Evolutionary conservation across 2,329 filamentous ascomycete genomes (phyloP).

Genomic region (Apiospora phragmitis): DNA sequence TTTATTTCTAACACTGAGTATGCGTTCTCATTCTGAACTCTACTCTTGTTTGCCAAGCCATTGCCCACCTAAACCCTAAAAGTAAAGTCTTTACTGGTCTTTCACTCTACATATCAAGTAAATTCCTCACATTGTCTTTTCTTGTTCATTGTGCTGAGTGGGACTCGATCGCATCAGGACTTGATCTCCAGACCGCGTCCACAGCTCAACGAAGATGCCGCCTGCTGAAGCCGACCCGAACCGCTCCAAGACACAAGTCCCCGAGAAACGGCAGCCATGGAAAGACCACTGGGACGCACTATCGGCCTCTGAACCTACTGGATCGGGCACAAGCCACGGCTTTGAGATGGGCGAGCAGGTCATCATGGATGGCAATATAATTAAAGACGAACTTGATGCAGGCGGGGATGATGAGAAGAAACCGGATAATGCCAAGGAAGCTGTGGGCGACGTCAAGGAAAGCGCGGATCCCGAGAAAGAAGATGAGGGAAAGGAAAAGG

Average conservation of each 20-base stretch:
- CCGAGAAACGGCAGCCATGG: background rate
- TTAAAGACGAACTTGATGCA: no score
- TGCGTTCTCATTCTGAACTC: no score
- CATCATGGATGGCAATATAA: background rate
- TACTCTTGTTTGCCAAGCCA: no score
- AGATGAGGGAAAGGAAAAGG: background rate
- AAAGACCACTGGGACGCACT: background rate
- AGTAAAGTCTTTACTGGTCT: no score
- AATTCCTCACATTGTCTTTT: background rate
- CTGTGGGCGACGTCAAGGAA: background rate
- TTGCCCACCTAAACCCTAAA: no score
- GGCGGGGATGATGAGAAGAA: background rate
- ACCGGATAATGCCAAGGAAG: background rate
- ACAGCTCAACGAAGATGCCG: background rate
- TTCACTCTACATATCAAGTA: background rate
- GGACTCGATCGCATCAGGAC: no score
- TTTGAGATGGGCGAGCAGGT: background rate
- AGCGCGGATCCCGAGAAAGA: background rate
- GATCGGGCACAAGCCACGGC: background rate
- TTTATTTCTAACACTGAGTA: no score
- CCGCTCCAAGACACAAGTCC: accelerated
- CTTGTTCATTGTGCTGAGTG: no score
- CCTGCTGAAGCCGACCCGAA: background rate
- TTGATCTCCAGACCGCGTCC: background rate
- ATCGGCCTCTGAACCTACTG: background rate